Base-by-base conservation (phyloP, 1,139 yeast genomes). In the Zygosaccharomyces pseudobailii region DNA sequence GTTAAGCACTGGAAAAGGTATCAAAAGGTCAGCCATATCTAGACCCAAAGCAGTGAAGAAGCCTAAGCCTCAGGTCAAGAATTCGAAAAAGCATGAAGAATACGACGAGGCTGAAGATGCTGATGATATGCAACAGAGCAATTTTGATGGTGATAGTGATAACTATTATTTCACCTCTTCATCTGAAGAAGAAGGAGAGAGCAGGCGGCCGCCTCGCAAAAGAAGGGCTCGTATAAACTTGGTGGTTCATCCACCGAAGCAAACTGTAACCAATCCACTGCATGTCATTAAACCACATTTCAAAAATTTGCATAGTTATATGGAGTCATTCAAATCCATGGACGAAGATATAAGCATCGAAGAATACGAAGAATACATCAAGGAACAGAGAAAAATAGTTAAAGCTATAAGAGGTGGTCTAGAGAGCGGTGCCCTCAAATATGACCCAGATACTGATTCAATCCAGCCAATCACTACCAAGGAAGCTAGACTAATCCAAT, bases 231-330 rank as follows among this genome's bases (percentile, higher is more conserved):
- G 62, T 55, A 51, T 83, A 13, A 71, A 70, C 7, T 57, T 86
- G 20, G 75, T 71, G 34, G 73, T 73, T 42, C 61, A 76, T 2
- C 70, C 79, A 5, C 85, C 88, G 1, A 73, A 75, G 8, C 84
- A 84, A 24, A 67, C 78, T 6, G 74, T 87, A 4, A 84, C 95
- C 0, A 90, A 88, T 61, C 97, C 97, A 2, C 75, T 80, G 4
- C 95, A 88, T 68, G 67, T 76, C 1, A 66, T 76, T 0, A 60
- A 60, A 3, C 77, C 80, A 1, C 57, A 70, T 45, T 75, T 61
- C 51, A 52, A 57, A 9, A 62, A 69, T 5, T 55, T 84, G 30
- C 70, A 67, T 5, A 70, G 64, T 1, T 78, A 73, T 50, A 66
- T 84, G 28, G 54, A 65, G 17, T 79, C 86, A 0, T 84, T 72